Conservation (phyloP, 2,329 filamentous ascomycete species). For the Remersonia thermophila region DNA sequence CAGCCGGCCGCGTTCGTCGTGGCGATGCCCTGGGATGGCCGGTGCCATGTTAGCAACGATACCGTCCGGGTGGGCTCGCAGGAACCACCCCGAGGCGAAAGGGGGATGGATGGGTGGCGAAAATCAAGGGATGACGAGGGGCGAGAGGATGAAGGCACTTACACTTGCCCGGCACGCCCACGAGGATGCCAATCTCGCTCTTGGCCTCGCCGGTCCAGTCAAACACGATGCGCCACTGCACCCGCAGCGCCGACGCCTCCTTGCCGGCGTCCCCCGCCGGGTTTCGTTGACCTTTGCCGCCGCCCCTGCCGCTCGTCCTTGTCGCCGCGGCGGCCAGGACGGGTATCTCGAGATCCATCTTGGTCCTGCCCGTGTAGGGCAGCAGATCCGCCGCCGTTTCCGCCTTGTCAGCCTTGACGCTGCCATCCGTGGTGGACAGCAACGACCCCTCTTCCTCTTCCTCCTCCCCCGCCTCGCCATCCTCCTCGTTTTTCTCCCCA, state of each 20-base stretch:
- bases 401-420: conserved; percentile 6
- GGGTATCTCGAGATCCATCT: conserved; percentile 36
- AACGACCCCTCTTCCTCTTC: conserved; percentile 8
- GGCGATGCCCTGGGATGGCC: conserved; percentile 40
- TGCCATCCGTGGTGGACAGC: conserved; percentile 1
- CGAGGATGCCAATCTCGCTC: conserved; percentile 41
- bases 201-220: conserved; percentile 64
- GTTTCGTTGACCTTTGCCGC: no score
- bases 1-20: conserved; percentile 44
- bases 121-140: not conserved
- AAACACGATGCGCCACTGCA: conserved; percentile 53
- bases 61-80: no score
- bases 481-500: conserved; percentile 15
- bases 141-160: conserved; percentile 24
- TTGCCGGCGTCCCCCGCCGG: conserved; percentile 12
- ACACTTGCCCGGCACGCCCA: conserved; percentile 52
- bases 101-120: no score
- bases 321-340: conserved; percentile 21
- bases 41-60: conserved; percentile 6
- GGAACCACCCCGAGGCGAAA: no score
- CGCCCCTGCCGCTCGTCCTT: no score
- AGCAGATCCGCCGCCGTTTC: conserved; percentile 34
- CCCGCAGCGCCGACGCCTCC: conserved; percentile 23
- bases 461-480: conserved; percentile 10
- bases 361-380: conserved; percentile 40